These are phyloP conservation scores for Erythrobasidium yunnanense DNA, from an alignment of 768 basidiomycete species.

Conservation along the genomic window DNA sequence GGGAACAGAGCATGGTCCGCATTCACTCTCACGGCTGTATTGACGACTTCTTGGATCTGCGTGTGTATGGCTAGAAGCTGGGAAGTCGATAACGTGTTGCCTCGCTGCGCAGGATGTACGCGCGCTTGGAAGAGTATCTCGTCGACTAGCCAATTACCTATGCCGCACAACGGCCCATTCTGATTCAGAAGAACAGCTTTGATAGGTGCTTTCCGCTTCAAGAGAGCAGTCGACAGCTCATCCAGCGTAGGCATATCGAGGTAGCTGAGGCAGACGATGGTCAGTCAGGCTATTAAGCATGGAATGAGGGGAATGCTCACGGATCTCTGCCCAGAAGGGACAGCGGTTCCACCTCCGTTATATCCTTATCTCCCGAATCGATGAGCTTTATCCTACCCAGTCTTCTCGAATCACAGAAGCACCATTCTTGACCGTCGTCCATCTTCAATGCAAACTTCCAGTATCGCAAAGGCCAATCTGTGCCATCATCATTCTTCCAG, in stretches of 20 bases:
- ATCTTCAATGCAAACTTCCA: conserved; percentile 31
- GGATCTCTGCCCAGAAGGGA: conserved; percentile 33
- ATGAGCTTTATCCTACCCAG: conserved; percentile 35
- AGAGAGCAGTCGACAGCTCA: conserved; percentile 5
- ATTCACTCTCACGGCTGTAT: conserved; percentile 32
- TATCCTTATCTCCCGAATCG: conserved; percentile 24
- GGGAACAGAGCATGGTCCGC: conserved; percentile 37
- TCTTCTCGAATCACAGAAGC: conserved; percentile 35
- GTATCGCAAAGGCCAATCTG: conserved; percentile 37
- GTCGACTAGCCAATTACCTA: conserved; percentile 39
- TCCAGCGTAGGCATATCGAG: conserved; percentile 35
- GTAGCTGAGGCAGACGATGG: neutral
- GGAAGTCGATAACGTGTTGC: conserved; percentile 22
- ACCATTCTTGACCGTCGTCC: conserved; percentile 30
- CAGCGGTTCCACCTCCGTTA: conserved; percentile 26
- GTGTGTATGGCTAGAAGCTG: conserved; percentile 30
- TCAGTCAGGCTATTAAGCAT: too few species aligned
- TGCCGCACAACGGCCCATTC: conserved; percentile 31
- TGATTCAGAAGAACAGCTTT: conserved; percentile 39
- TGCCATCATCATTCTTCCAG: conserved; percentile 10
- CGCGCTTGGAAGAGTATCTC: conserved; percentile 38
- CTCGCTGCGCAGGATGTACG: conserved; percentile 35
- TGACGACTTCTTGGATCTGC: conserved; percentile 29
- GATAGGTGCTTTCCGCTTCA: conserved; percentile 35
- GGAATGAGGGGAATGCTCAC: too few species aligned